Evolutionary conservation across 2,329 filamentous ascomycete genomes (phyloP).

Genomic region (Scolecobasidium constrictum): DNA sequence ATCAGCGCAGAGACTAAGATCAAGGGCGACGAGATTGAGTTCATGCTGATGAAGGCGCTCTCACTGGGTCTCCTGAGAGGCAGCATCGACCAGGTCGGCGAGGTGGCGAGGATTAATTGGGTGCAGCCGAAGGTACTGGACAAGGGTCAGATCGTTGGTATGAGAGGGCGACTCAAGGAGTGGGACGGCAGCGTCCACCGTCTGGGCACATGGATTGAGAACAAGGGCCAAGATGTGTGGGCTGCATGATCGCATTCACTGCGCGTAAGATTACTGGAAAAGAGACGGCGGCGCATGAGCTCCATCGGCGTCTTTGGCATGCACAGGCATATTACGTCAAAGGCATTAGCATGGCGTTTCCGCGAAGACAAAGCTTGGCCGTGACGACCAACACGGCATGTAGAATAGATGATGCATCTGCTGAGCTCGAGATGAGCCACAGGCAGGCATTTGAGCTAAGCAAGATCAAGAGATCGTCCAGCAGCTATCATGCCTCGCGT

Average conservation of each 20-base stretch:
- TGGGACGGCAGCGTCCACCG: conserved; percentile 96
- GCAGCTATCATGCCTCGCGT: no score
- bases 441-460: no score
- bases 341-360: not conserved
- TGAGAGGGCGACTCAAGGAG: conserved; percentile 78
- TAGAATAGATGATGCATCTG: no score
- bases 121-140: conserved; percentile 97
- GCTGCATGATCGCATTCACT: no score
- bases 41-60: conserved; percentile 97
- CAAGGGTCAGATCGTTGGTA: conserved; percentile 86
- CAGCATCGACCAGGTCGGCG: conserved; percentile 91
- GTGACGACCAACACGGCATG: no score
- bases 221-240: conserved; percentile 90
- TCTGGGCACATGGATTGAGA: conserved; percentile 94
- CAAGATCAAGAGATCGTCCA: no score
- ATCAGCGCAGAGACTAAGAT: conserved; percentile 93
- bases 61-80: conserved; percentile 82
- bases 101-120: conserved; percentile 93
- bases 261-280: no score
- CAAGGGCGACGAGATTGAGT: conserved; percentile 82
- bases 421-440: no score
- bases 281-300: not conserved
- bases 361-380: not conserved
- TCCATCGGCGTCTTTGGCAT: not conserved
- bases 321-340: conserved; percentile 8